Conservation (phyloP, 352 stramenopile species). For the Globisporangium perplexum region DNA sequence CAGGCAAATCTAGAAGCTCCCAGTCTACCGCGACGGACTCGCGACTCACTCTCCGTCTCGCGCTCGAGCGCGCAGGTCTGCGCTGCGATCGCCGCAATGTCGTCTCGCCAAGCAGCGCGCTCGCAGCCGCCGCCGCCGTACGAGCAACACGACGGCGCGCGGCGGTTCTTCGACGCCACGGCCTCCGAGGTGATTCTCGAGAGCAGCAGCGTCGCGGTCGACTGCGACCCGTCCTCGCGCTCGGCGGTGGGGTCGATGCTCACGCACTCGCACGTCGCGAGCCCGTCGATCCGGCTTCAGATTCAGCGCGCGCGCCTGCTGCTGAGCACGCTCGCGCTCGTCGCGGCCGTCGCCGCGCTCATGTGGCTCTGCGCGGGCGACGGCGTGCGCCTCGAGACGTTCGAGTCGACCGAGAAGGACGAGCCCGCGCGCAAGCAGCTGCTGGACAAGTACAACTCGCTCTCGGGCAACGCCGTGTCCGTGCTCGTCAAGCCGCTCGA, state of each 20-base stretch:
- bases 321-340: neutral
- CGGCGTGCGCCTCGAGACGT: constrained; percentile 1
- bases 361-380: neutral
- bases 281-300: neutral
- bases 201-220: neutral
- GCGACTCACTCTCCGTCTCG: no score
- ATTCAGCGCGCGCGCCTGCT: neutral
- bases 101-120: no score
- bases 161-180: neutral
- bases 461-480: constrained; percentile 5
- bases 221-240: neutral
- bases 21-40: no score
- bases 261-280: neutral
- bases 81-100: no score
- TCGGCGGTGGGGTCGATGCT: neutral
- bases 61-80: no score
- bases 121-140: no score
- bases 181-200: neutral
- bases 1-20: no score
- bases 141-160: no score
- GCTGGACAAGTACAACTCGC: constrained; percentile 7
- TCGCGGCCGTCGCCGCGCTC: neutral
- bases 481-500: constrained; percentile 1
- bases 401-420: constrained; percentile 1
- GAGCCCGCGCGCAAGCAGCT: neutral